Evolutionary conservation across 176 grass and related monocot species (phyloP), one percentile per base, ranked within the genome.

Genomic region (Carex myosuroides): DNA sequence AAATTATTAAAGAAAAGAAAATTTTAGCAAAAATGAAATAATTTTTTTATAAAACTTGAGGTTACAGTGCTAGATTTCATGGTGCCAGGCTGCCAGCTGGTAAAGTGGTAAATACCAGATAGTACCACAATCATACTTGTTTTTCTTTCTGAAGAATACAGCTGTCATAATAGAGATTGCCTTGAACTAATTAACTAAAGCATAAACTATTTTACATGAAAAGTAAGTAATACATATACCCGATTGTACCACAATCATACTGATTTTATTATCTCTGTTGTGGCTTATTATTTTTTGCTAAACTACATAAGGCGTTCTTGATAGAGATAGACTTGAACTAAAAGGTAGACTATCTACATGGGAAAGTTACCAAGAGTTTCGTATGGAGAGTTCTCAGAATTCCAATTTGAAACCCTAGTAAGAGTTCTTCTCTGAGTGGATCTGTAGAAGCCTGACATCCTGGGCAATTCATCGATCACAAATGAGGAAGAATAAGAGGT

Each of bases 391-490:
- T 92, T 92, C 88, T 93, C 93, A 13, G 89, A 99, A 60, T 93
- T 94, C 96, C 96, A 99, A 66, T 89, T 94, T 50, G 87, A 90
- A 9, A 94, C 89, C 60, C 96, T 89, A n/a, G 96, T 90, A 33
- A 94, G 83, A 39, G 85, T 94, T 84, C 83, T 90, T 89, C 91
- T 89, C 56, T 86, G 86, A 66, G 8, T 71, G 0, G 76, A 46
- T 9, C 85, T 64, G 32, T 79, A 85, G 1, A 42, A 74, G 9
- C 66, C 54, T 5, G 80, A 88, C 77, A 86, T 89, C 83, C 89
- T 88, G 8, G 89, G 58, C 69, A 92, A 24, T 53, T 93, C 92
- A 76, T 98, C 89, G 58, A 98, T 70, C 17, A 93, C 85, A 85
- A 94, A 88, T 1, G 85, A 88, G 14, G 84, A 85, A 16, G 87